Conservation (phyloP, 495 filamentous ascomycete genomes). For the Trichocladium uniseriatum region DNA sequence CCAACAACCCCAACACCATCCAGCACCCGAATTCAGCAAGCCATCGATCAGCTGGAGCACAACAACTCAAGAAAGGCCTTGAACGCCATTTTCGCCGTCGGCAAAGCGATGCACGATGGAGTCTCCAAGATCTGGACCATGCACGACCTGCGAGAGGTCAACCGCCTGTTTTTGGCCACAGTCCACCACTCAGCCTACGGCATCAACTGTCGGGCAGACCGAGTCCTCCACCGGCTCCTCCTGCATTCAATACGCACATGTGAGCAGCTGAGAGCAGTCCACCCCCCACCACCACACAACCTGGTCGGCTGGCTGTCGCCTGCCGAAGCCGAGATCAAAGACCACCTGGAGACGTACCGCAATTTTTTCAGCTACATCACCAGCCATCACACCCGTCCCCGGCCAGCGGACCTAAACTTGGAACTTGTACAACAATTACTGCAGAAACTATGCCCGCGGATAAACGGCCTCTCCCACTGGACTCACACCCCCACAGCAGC, state of each 20-base stretch:
- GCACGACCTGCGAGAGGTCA: not conserved
- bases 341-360: constrained; percentile 3
- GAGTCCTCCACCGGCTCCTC: not conserved
- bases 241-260: not conserved
- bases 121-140: not conserved
- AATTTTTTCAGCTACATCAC: not conserved
- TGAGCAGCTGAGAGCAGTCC: not conserved
- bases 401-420: not conserved
- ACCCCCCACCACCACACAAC: not conserved
- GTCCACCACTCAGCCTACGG: not conserved
- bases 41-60: not conserved
- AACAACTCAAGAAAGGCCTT: not conserved
- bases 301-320: not conserved
- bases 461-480: constrained; percentile 1
- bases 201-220: not conserved
- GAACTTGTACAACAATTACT: not conserved
- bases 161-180: not conserved
- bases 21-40: not conserved
- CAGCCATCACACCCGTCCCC: not conserved
- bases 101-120: not conserved
- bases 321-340: not conserved
- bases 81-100: not conserved
- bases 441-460: not conserved
- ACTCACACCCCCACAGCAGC: not conserved
- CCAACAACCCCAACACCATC: not conserved